A percentile compares a stretch with the other conserved stretches of the same genome.
These are phyloP conservation scores for Sphaerosporella brunnea DNA, from an alignment of 495 filamentous ascomycete genomes.

Conservation along the genomic window DNA sequence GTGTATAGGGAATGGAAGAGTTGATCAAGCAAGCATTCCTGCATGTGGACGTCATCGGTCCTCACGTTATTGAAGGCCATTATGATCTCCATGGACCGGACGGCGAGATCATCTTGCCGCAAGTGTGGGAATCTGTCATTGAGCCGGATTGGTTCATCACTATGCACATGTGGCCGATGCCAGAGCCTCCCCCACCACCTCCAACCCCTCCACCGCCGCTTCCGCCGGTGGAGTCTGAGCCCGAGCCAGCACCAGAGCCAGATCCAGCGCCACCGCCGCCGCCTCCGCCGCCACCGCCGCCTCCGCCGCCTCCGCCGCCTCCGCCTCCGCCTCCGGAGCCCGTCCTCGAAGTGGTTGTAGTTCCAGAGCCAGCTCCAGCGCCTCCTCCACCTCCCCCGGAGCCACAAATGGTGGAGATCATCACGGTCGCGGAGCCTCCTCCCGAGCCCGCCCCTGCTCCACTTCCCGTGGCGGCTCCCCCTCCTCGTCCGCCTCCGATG, in stretches of 20 bases:
- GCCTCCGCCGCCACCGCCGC: constrained; percentile 8
- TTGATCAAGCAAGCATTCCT: constrained; percentile 33
- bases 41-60: constrained; percentile 33
- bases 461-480: constrained; percentile 5
- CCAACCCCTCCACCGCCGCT: constrained; percentile 11
- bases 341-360: not conserved
- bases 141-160: constrained; percentile 57
- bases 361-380: constrained; percentile 3
- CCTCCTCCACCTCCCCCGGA: constrained; percentile 13
- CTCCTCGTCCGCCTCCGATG: constrained; percentile 7
- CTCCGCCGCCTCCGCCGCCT: constrained; percentile 4
- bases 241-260: constrained; percentile 9
- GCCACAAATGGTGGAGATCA: constrained; percentile 5
- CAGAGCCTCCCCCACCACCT: constrained; percentile 22
- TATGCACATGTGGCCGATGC: constrained; percentile 97
- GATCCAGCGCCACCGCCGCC: constrained; percentile 9
- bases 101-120: constrained; percentile 34
- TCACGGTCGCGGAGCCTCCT: constrained; percentile 6
- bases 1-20: constrained; percentile 37
- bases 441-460: constrained; percentile 7
- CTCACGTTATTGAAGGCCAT: constrained; percentile 32
- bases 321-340: constrained; percentile 6
- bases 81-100: constrained; percentile 34
- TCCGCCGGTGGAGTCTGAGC: constrained; percentile 6
- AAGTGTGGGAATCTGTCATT: constrained; percentile 36